These are phyloP conservation scores for Blastocrithidia nonstop DNA, from an alignment of 208 protist genomes.

Conservation along the genomic window DNA sequence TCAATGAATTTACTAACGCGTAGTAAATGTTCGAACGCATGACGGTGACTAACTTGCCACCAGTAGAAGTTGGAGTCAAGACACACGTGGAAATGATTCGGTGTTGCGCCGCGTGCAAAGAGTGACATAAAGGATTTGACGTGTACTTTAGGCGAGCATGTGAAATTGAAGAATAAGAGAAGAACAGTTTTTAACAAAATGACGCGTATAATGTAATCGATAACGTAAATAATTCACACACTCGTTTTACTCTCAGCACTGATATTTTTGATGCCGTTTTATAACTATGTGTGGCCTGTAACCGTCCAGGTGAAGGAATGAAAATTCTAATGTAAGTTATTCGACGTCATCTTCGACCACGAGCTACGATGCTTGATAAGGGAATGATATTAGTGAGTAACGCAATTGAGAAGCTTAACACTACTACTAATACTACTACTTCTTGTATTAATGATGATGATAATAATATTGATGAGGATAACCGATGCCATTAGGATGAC, in stretches of 20 bases:
- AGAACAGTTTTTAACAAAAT: background rate
- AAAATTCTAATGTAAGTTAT: conserved; percentile 58
- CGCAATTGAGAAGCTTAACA: conserved; percentile 24
- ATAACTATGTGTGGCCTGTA: conserved; percentile 50
- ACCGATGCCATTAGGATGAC: background rate
- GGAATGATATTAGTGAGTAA: conserved; percentile 47
- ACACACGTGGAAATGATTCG: conserved; percentile 86
- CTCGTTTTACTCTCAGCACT: conserved; percentile 44
- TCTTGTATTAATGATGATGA: background rate
- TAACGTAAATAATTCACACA: conserved; percentile 4
- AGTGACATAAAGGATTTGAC: conserved; percentile 73
- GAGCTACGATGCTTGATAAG: conserved; percentile 52
- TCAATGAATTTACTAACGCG: conserved; percentile 27
- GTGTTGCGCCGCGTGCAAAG: conserved; percentile 59
- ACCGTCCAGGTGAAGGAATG: conserved; percentile 36
- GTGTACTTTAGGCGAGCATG: conserved; percentile 54
- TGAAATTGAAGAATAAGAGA: conserved; percentile 45
- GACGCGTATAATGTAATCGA: background rate
- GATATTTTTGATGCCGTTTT: conserved; percentile 73
- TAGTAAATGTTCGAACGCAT: conserved; percentile 85
- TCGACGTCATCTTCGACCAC: conserved; percentile 38
- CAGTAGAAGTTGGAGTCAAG: conserved; percentile 68
- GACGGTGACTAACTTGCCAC: conserved; percentile 78
- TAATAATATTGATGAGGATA: background rate
- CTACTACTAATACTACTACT: background rate